phyloP scores from a whole-genome alignment of 1,139 yeast genomes.

The Suhomyces maxii region DNA sequence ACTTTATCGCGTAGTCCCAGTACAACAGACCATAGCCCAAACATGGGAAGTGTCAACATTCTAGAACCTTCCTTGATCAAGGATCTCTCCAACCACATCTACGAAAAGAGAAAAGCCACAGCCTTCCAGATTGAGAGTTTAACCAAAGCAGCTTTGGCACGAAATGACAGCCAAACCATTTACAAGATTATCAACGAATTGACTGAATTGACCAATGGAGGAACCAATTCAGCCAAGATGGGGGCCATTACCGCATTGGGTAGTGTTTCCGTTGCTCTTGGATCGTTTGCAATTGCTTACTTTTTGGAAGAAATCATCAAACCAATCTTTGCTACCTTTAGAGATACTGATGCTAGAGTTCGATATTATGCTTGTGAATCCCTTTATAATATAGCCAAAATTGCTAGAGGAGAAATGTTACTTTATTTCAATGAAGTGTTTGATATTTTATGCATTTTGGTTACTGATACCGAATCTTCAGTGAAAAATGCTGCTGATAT shows the following conservation, averaged over 20 bases:
- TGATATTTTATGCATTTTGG: slow-evolving; percentile 85
- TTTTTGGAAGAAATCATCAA: slow-evolving; percentile 86
- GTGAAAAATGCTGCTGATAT: slow-evolving; percentile 97
- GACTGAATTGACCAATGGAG: slow-evolving; percentile 42
- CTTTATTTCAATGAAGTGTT: slow-evolving; percentile 91
- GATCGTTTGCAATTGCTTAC: slow-evolving; percentile 50
- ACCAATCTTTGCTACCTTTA: slow-evolving; percentile 93
- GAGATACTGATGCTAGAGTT: slow-evolving; percentile 95
- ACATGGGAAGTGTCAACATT: slow-evolving; percentile 32
- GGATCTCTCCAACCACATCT: slow-evolving; percentile 85
- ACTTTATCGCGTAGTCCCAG: not conserved
- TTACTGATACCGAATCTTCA: slow-evolving; percentile 88
- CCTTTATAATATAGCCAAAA: slow-evolving; percentile 92
- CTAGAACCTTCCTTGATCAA: slow-evolving; percentile 73
- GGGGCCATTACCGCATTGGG: slow-evolving; percentile 54
- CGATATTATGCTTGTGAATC: slow-evolving; percentile 97
- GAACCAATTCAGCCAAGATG: slow-evolving; percentile 48
- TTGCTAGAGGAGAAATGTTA: slow-evolving; percentile 92
- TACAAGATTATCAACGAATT: slow-evolving; percentile 61
- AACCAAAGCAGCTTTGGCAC: slow-evolving; percentile 78
- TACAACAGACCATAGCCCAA: not conserved
- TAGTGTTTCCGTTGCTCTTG: slow-evolving; percentile 50
- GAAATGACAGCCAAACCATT: slow-evolving; percentile 64
- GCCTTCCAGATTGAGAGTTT: slow-evolving; percentile 86
- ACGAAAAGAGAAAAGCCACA: slow-evolving; percentile 92